Evolutionary conservation across 179 eudicot species (phyloP), one percentile per base, ranked within the genome.

Genomic region (Silene vulgaris): DNA sequence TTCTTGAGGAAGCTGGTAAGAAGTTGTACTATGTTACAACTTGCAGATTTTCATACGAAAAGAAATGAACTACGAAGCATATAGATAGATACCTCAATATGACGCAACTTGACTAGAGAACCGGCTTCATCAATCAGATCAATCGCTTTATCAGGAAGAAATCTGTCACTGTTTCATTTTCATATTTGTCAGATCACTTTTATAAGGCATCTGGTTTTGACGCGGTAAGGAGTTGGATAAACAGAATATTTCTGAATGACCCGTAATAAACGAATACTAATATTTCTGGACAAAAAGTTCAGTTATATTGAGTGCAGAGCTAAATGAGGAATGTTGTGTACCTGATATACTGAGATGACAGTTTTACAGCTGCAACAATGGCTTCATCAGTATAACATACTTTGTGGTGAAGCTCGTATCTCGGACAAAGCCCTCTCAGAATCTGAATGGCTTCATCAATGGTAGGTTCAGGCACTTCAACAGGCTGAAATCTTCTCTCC

Each of bases 51-150:
- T 8, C 28, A 23, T 17, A 61, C 11, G 35, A 6, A 71, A 61
- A 8, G 50, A 40, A 26, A 56, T 59, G 29, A 56, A 73, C 14
- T 30, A 30, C 14, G 40, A 35, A 54, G 16, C 43, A 29, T 12
- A 65, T 3, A 8, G 30, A 9, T 28, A 23, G 26, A 19, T 79
- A 87, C 97, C 91, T 90, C 88, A 2, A 90, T 88, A 85, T 92
- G 93, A 65, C 84, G 89, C 86, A 95, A 87, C 40, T 91, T 85
- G 74, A 95, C 99, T 35, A 95, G 87, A 68, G 99, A 95, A 79
- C 99, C 99, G 74, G 97, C 97, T 78, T 95, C 97, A 72, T 95
- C 97, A 80, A 95, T 80, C 73, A 95, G 89, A 81, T 92, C 99
- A 76, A 95, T 95, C 17, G 99, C 99, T 83, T 95, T 95, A 84